Evolutionary conservation across 768 basidiomycete species (phyloP), one percentile per base, ranked within the genome.

Genomic region (Leccinum boreale): DNA sequence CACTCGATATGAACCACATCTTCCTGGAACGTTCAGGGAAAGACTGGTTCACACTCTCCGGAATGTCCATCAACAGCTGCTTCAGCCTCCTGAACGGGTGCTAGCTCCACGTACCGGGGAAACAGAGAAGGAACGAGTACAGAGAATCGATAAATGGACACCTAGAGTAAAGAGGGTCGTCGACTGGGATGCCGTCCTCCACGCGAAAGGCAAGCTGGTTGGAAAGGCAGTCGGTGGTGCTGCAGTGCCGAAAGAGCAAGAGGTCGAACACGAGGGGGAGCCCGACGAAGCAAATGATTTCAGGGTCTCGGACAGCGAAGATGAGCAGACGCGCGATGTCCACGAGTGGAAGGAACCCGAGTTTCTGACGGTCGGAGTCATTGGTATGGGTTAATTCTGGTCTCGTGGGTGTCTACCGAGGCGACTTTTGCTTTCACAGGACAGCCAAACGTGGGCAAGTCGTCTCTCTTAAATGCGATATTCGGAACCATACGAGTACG

Each of bases 361-460:
- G 31, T 79, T 82, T 64, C 71, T 95, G 45, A 95, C 92, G 1
- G 78, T 95, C 53, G 93, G 93, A 6, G 72, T 94, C 49, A 88
- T 95, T 56, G 93, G 92, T 83, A 66, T 24, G 7, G 17, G 5
- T 1, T 11, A 10, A 11, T 12, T 12, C 12, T 29, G 9, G 2
- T 48, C 19, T 29, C 58, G 15, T 23, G 19, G 72, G 1, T 26
- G 7, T 21, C 23, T 33, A 24, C 33, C 52, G 29, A 28, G 12
- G 14, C 10, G 24, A 35, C 28, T 31, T 53, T 36, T 36, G 26
- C 36, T 50, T 19, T 54, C 1, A 8, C 21, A 88, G 92, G 94
- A 35, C 93, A 96, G 67, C 95, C 95, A 14, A 98, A 98, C 69
- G 94, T 96, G 42, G 96, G 96, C 10, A 98, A 98, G 71, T 94